Conservation (phyloP, 805 yeast genomes). For the Candida quercuum region DNA sequence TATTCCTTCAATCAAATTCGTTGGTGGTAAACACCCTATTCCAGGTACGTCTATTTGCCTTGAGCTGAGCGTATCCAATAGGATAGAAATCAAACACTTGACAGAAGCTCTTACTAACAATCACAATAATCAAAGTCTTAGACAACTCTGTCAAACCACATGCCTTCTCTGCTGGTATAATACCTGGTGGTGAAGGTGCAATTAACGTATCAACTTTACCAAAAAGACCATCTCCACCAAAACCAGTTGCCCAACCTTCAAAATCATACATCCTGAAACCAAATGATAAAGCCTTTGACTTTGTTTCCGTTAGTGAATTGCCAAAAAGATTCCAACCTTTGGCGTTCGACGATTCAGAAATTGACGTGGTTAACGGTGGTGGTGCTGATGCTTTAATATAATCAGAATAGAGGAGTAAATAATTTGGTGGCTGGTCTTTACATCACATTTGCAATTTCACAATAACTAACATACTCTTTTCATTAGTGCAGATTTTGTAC, state of each 20-base stretch:
- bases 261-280: slow-evolving; percentile 48
- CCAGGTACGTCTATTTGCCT: slow-evolving; percentile 36
- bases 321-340: slow-evolving; percentile 72
- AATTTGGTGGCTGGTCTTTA: no score
- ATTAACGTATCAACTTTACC: slow-evolving; percentile 19
- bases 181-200: slow-evolving; percentile 30
- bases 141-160: slow-evolving; percentile 34
- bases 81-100: no score
- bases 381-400: slow-evolving; percentile 50
- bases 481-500: neutral
- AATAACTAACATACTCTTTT: neutral
- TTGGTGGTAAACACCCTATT: slow-evolving; percentile 70
- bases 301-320: slow-evolving; percentile 55
- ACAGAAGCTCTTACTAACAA: slow-evolving; percentile 39
- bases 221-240: slow-evolving; percentile 14
- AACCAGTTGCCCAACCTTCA: slow-evolving; percentile 13
- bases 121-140: slow-evolving; percentile 31
- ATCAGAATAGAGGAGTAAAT: no score
- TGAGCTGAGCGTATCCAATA: no score
- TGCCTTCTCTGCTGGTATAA: slow-evolving; percentile 37
- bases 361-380: slow-evolving; percentile 73
- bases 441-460: no score
- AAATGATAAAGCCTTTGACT: slow-evolving; percentile 32
- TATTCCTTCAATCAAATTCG: slow-evolving; percentile 74
- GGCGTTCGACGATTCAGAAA: slow-evolving; percentile 59